Evolutionary conservation across 805 yeast species (phyloP).

Genomic region (Zygosaccharomyces pseudorouxii): DNA sequence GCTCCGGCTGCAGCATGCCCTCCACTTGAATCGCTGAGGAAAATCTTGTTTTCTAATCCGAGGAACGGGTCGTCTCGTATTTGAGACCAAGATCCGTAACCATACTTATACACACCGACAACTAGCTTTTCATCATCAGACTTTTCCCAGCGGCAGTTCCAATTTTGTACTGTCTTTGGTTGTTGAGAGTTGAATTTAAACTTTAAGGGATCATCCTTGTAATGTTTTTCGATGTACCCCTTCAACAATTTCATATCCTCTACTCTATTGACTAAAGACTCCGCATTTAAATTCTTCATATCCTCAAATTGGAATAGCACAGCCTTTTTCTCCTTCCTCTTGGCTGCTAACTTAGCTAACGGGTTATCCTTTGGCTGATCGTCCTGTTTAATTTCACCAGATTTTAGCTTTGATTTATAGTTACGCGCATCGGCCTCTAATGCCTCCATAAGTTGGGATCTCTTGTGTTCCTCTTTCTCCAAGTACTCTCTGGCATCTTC

Average conservation of each 20-base stretch:
- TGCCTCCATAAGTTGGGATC: conserved; percentile 50
- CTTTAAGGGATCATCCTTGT: conserved; percentile 47
- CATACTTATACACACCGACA: conserved; percentile 86
- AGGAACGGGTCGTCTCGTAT: conserved; percentile 93
- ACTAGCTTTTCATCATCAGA: conserved; percentile 83
- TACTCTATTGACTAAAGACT: conserved; percentile 75
- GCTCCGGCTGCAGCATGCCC: conserved; percentile 7
- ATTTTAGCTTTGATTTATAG: conserved; percentile 44
- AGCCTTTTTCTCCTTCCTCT: conserved; percentile 83
- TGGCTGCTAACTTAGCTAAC: conserved; percentile 51
- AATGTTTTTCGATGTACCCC: conserved; percentile 47
- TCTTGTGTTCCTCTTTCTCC: conserved; percentile 59
- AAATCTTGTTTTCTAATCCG: conserved; percentile 79
- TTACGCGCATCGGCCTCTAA: conserved; percentile 57
- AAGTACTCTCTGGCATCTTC: conserved; percentile 57
- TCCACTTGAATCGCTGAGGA: conserved; percentile 45
- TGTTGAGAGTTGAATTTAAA: conserved; percentile 53
- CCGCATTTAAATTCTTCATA: conserved; percentile 88
- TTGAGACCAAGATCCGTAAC: conserved; percentile 92
- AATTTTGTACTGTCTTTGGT: conserved; percentile 80
- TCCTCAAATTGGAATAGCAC: conserved; percentile 83
- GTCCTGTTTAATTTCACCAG: conserved; percentile 34
- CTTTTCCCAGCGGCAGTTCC: conserved; percentile 85
- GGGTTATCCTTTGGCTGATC: conserved; percentile 40
- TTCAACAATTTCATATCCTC: conserved; percentile 70